These are phyloP conservation scores for Dittrichia graveolens DNA, from an alignment of 129 eudicot genomes.

Conservation along the genomic window DNA sequence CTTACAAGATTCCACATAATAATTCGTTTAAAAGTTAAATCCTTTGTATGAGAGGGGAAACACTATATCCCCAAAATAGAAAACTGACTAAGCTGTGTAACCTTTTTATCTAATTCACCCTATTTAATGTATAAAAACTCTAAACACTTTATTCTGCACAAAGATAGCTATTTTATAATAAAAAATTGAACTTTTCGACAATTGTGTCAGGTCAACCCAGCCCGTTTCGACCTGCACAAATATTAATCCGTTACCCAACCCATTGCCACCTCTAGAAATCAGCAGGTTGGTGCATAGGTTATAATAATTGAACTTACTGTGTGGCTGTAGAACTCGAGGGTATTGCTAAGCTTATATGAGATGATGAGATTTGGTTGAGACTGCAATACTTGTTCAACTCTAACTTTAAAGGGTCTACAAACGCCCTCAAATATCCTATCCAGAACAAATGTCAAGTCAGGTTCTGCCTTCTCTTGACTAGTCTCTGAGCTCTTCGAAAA, in stretches of 20 bases:
- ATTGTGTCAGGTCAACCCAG: neutral
- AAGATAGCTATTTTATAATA: too few species aligned
- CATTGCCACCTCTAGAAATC: neutral
- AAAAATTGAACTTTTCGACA: neutral
- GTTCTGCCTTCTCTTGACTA: slow-evolving; percentile 56
- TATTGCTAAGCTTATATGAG: slow-evolving; percentile 86
- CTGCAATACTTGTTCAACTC: slow-evolving; percentile 99
- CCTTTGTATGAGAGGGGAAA: too few species aligned
- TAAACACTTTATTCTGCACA: too few species aligned
- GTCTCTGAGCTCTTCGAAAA: slow-evolving; percentile 53
- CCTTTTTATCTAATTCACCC: too few species aligned
- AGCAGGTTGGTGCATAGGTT: neutral
- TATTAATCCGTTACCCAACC: too few species aligned
- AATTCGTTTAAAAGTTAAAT: too few species aligned
- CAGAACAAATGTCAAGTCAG: slow-evolving; percentile 85
- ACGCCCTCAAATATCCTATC: slow-evolving; percentile 98
- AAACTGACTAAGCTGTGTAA: too few species aligned
- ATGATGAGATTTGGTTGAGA: slow-evolving; percentile 89
- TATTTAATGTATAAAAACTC: too few species aligned
- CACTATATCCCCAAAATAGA: too few species aligned
- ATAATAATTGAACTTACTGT: slow-evolving; percentile 55
- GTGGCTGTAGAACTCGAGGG: slow-evolving; percentile 90
- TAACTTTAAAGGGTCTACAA: slow-evolving; percentile 92
- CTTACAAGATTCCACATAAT: too few species aligned
- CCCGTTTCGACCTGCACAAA: neutral